Evolutionary conservation across 2,329 filamentous ascomycete genomes (phyloP).

Genomic region (Byssothecium circinans): DNA sequence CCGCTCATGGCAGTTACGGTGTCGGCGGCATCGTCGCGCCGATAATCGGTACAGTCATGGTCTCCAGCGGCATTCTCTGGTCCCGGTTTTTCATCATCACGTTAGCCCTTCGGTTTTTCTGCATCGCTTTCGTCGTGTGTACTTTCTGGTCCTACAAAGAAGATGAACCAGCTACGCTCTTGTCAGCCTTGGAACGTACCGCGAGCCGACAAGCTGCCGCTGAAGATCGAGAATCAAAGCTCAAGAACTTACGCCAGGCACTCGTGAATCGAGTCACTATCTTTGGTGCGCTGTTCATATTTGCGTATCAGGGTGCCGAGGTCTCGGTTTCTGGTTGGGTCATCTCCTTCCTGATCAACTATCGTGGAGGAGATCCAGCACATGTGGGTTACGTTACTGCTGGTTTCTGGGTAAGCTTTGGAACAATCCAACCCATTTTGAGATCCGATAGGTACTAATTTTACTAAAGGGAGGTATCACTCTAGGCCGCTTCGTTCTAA

Average conservation of each 20-base stretch:
- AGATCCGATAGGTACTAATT: background rate
- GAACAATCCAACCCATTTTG: background rate
- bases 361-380: constrained; percentile 68
- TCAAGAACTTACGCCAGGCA: constrained; percentile 53
- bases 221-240: constrained; percentile 47
- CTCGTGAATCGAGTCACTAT: constrained; percentile 63
- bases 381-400: constrained; percentile 79
- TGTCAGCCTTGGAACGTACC: constrained; percentile 48
- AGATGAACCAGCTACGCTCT: constrained; percentile 54
- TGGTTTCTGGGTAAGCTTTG: constrained; percentile 60
- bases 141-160: constrained; percentile 71
- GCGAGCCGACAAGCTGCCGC: constrained; percentile 44
- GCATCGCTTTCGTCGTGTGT: constrained; percentile 63
- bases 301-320: constrained; percentile 83
- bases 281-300: constrained; percentile 78
- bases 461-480: constrained; percentile 68
- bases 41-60: constrained; percentile 73
- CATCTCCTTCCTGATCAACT: constrained; percentile 77
- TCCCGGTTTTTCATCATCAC: constrained; percentile 72
- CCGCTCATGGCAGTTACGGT: constrained; percentile 66
- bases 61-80: constrained; percentile 64
- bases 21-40: constrained; percentile 61
- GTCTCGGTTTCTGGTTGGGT: constrained; percentile 86
- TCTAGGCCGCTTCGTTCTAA: constrained; percentile 71
- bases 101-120: constrained; percentile 60